Evolutionary conservation across 192 early-diverging fungal species (phyloP), one percentile per base, ranked within the genome.

Genomic region (Gryganskiella cystojenkinii): DNA sequence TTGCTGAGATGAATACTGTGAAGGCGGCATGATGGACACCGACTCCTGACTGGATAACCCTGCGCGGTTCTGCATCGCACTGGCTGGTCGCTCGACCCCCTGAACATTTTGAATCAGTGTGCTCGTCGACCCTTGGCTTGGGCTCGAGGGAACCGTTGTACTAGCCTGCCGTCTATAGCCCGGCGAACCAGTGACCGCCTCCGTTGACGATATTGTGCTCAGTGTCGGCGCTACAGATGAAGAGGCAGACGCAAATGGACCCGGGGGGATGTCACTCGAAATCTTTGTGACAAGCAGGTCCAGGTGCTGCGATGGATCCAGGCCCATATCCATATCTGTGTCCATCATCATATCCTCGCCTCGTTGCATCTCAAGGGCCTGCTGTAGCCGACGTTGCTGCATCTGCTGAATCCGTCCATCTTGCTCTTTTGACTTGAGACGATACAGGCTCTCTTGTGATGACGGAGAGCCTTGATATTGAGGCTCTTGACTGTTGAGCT

Each of bases 41-140:
- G 37, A 40, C 5, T 40, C 37, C 13, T 40, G 37, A 13, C 37
- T 40, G 7, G 37, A 40, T 5, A 40, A n/a, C n/a, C n/a, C 37
- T 40, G 37, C 13, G 13, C 37, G 37, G 5, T 40, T 60, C 40
- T 74, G 71, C 64, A 74, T 67, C 8, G 71, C 71, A 28, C 71
- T 74, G 9, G 71, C 64, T 14, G 71, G 71, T 31, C 71, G 33
- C 44, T 74, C 71, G 4, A 74, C 58, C 15, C 71, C 71, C 3
- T 56, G 71, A 19, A 74, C 56, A 61, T 42, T 60, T 13, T 74
- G 64, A 20, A 74, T 67, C 3, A 74, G 34, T 8, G 61, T 62
- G n/a, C n/a, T n/a, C n/a, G n/a, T n/a, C n/a, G n/a, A n/a, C 5
- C 27, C 28, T 27, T 59, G 19, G 44, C 25, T 33, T 46, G 34